Percentiles rank a stretch among this genome's conserved stretches.
These are phyloP conservation scores for Neonothopanus nambi DNA, from an alignment of 1,284 basidiomycete species.

Conservation along the genomic window DNA sequence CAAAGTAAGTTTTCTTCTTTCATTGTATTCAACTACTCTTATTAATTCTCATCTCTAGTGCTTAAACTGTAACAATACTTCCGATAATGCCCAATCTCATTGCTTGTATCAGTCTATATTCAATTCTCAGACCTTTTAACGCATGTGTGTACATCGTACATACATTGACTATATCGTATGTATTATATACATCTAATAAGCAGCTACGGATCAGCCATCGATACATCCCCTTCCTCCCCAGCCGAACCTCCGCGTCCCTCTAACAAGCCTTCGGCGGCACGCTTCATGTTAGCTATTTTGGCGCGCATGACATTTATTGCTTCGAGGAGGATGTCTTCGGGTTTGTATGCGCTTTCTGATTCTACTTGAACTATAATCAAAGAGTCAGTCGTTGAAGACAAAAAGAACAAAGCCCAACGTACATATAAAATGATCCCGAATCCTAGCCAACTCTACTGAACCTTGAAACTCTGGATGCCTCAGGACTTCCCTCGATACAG, in stretches of 20 bases:
- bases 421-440: constrained; percentile 96
- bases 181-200: too few relatives aligned
- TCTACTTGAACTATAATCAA: constrained; percentile 77
- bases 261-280: constrained; percentile 58
- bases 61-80: too few relatives aligned
- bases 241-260: constrained; percentile 33
- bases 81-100: too few relatives aligned
- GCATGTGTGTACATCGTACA: too few relatives aligned
- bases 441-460: constrained; percentile 80
- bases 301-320: constrained; percentile 81
- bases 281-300: constrained; percentile 69
- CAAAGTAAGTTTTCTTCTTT: background rate
- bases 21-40: background rate
- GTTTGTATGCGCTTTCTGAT: constrained; percentile 86
- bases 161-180: too few relatives aligned
- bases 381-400: background rate
- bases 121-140: too few relatives aligned
- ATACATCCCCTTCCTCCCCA: constrained; percentile 34
- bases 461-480: constrained; percentile 91
- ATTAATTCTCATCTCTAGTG: too few relatives aligned
- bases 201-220: constrained; percentile 38
- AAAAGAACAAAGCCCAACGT: constrained; percentile 26
- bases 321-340: constrained; percentile 84
- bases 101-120: too few relatives aligned
- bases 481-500: constrained; percentile 90